These are phyloP conservation scores for Leishmania turanica DNA, from an alignment of 208 protist species.

Conservation along the genomic window DNA sequence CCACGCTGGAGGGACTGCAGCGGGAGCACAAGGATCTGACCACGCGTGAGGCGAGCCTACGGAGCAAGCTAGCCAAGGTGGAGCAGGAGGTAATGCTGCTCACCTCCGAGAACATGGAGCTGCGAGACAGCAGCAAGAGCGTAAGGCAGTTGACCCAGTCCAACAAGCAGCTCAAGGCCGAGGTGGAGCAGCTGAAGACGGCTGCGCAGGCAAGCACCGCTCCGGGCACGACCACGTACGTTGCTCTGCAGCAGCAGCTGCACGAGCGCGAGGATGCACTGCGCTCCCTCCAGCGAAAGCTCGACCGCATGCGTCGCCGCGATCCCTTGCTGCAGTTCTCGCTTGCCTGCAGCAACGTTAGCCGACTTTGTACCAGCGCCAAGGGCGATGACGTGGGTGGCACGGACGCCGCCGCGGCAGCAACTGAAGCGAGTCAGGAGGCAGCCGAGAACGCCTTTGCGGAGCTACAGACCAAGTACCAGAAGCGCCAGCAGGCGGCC, in stretches of 20 bases:
- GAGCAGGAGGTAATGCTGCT: slow-evolving; percentile 88
- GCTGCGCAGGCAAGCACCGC: slow-evolving; percentile 23
- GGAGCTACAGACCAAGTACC: slow-evolving; percentile 48
- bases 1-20: slow-evolving; percentile 35
- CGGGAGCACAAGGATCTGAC: slow-evolving; percentile 36
- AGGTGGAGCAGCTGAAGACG: slow-evolving; percentile 45
- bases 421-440: slow-evolving; percentile 37
- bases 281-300: slow-evolving; percentile 82
- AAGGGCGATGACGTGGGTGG: neutral
- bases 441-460: slow-evolving; percentile 57
- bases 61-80: slow-evolving; percentile 56
- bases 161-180: slow-evolving; percentile 43
- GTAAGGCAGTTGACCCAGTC: slow-evolving; percentile 52
- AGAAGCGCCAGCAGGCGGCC: slow-evolving; percentile 39
- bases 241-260: slow-evolving; percentile 54
- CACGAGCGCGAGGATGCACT: slow-evolving; percentile 61
- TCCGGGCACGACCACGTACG: slow-evolving; percentile 37
- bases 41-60: slow-evolving; percentile 55
- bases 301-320: slow-evolving; percentile 74
- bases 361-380: slow-evolving; percentile 30
- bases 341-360: slow-evolving; percentile 74
- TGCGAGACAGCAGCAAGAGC: slow-evolving; percentile 60
- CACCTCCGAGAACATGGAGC: slow-evolving; percentile 87
- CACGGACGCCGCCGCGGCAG: neutral
- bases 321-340: slow-evolving; percentile 88